These are phyloP conservation scores for Backusella morwellensis DNA, from an alignment of 192 early-diverging fungal species.

Conservation along the genomic window DNA sequence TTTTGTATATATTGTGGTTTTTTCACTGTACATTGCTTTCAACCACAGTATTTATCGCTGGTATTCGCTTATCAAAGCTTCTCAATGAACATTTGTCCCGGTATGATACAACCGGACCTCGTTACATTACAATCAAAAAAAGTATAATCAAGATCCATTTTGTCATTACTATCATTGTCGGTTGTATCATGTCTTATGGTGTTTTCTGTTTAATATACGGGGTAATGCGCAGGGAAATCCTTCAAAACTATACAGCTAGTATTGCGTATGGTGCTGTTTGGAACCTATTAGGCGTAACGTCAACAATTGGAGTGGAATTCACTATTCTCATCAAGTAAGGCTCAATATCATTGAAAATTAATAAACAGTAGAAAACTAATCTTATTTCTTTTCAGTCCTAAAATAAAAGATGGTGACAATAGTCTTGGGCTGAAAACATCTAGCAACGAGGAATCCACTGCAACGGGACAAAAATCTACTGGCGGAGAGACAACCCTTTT, in stretches of 20 bases:
- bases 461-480: not conserved
- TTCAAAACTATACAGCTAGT: conserved; percentile 7
- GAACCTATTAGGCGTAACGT: conserved; percentile 19
- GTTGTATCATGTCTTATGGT: conserved; percentile 22
- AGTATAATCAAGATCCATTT: conserved; percentile 23
- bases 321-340: conserved; percentile 26
- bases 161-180: conserved; percentile 20
- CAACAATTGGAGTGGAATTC: conserved; percentile 20
- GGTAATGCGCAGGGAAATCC: conserved; percentile 22
- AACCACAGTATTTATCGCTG: conserved; percentile 17
- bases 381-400: not conserved
- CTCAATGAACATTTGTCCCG: conserved; percentile 16
- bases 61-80: conserved; percentile 13
- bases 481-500: not conserved
- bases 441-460: not conserved
- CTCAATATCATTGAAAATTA: not conserved
- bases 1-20: conserved; percentile 32
- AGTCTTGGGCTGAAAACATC: not conserved
- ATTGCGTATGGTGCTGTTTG: conserved; percentile 19
- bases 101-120: conserved; percentile 17
- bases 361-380: not conserved
- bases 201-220: conserved; percentile 32
- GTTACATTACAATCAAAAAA: conserved; percentile 19
- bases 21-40: conserved; percentile 16
- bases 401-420: not conserved